Evolutionary conservation across 495 filamentous ascomycete genomes (phyloP), one percentile per base, ranked within the genome.

Genomic region (Podospora appendiculata): DNA sequence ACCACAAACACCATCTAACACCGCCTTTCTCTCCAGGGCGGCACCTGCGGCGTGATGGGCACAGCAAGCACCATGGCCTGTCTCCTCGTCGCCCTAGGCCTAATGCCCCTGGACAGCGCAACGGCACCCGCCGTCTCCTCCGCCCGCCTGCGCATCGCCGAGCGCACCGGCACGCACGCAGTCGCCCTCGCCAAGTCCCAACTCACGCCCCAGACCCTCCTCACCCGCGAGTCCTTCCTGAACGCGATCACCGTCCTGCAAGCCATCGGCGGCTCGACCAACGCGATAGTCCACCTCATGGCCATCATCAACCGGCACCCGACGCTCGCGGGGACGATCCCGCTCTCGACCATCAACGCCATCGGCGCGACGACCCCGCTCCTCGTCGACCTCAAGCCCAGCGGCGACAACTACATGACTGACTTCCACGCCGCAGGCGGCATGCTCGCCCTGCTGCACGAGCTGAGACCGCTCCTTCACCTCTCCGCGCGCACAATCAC

Each of bases 41-140:
- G 83, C 18, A 86, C 83, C 9, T 86, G 83, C 58, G 83, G 83
- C 18, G 83, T 86, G 3, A 85, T 85, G 82, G 83, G 83, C 11
- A 87, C 83, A 9, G 83, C 83, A 7, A 81, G 76, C 43, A 87
- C 83, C 18, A 87, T 87, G 82, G 82, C 83, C 3, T 87, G 83
- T 51, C 64, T 86, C 8, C 75, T 79, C 17, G 81, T 76, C 14
- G 83, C 73, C 0, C 70, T 87, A 1, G 83, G 84, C 17, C 69
- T 87, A 60, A 85, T 86, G 74, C 81, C 81, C 8, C 70, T 85
- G 6, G 67, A 71, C 48, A 73, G 50, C 17, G 84, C 84, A 19
- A 74, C 82, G 13, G 78, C 83, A 7, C 79, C 84, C 0, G 84
- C 84, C 4, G 79, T 86, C 1, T 86, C 83, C 1, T 83, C 81